A percentile compares a stretch with the other conserved stretches of the same genome.
Evolutionary conservation across 2,329 filamentous ascomycete genomes (phyloP).

Genomic region (Fusarium proliferatum): DNA sequence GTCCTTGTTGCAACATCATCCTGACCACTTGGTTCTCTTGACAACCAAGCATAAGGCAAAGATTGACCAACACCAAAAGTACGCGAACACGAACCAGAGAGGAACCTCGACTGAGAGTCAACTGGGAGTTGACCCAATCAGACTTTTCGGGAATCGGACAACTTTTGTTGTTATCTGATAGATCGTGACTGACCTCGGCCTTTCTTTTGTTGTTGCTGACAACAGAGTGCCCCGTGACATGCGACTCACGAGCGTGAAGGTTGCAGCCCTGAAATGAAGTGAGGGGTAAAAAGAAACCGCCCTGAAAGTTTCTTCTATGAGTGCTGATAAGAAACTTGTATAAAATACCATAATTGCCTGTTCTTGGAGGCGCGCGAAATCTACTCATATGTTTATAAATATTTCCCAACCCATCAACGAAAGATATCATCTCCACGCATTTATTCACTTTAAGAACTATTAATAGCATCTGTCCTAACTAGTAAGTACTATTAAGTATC

Average conservation of each 20-base stretch:
- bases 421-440: too few relatives aligned
- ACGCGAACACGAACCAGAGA: not conserved
- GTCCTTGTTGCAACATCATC: not conserved
- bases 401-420: too few relatives aligned
- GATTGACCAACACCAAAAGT: not conserved
- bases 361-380: too few relatives aligned
- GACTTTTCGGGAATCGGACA: too few relatives aligned
- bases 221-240: not conserved
- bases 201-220: not conserved
- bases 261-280: fast-evolving
- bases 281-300: fast-evolving
- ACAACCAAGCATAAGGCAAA: fast-evolving
- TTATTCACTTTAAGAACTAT: too few relatives aligned
- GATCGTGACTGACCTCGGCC: not conserved
- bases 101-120: not conserved
- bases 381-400: too few relatives aligned
- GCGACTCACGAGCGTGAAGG: too few relatives aligned
- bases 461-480: too few relatives aligned
- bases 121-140: too few relatives aligned
- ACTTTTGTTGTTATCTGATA: too few relatives aligned
- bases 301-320: not conserved
- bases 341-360: too few relatives aligned
- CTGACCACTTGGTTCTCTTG: not conserved
- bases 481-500: too few relatives aligned
- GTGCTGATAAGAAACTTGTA: not conserved